Conservation (phyloP, 2,329 filamentous ascomycete genomes). For the Thelonectria rubi region DNA sequence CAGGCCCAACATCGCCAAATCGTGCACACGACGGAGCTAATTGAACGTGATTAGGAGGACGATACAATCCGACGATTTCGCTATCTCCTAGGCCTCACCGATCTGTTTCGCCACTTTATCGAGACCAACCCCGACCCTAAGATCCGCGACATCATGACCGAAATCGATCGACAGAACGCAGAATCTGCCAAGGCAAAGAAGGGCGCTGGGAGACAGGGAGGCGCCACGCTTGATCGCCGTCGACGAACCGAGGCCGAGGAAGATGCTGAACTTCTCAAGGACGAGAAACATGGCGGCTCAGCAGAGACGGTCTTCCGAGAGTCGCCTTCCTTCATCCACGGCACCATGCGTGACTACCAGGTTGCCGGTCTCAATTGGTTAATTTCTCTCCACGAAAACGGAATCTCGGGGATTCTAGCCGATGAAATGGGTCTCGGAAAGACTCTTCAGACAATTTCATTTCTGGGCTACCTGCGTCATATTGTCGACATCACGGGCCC, state of each 20-base stretch:
- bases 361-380: slow-evolving; percentile 96
- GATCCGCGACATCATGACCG: slow-evolving; percentile 90
- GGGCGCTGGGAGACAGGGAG: slow-evolving; percentile 80
- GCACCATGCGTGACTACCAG: slow-evolving; percentile 96
- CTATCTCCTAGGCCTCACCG: slow-evolving; percentile 92
- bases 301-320: slow-evolving; percentile 93
- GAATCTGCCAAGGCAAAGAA: slow-evolving; percentile 78
- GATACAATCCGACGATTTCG: slow-evolving; percentile 94
- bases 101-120: slow-evolving; percentile 98
- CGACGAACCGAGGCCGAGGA: slow-evolving; percentile 97
- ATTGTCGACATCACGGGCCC: slow-evolving; percentile 89
- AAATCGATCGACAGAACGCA: slow-evolving; percentile 93
- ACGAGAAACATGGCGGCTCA: slow-evolving; percentile 87
- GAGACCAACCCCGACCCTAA: slow-evolving; percentile 95
- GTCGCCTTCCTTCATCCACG: slow-evolving; percentile 88
- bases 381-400: slow-evolving; percentile 96
- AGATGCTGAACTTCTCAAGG: slow-evolving; percentile 86
- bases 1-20: neutral
- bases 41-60: slow-evolving; percentile 72
- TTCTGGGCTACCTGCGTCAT: slow-evolving; percentile 93
- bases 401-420: slow-evolving; percentile 96
- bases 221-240: slow-evolving; percentile 78
- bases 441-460: slow-evolving; percentile 96
- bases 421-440: slow-evolving; percentile 99
- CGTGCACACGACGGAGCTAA: slow-evolving; percentile 17